Evolutionary conservation across 2,329 filamentous ascomycete species (phyloP).

Genomic region (Eurotiales sp.): DNA sequence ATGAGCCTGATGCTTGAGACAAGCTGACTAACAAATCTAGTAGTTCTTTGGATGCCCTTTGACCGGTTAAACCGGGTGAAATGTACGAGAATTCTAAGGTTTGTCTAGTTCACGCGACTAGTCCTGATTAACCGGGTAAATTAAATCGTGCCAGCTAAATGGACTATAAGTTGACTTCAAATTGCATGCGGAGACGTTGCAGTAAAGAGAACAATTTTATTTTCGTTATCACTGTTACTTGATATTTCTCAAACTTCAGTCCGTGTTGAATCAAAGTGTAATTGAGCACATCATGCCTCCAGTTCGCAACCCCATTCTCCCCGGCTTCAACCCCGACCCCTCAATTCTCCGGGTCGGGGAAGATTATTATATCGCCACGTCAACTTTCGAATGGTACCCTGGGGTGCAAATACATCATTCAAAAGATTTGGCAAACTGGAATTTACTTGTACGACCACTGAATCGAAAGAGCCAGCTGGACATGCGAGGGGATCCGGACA

Average conservation of each 20-base stretch:
- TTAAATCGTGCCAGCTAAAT: too few relatives aligned
- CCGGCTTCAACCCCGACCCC: slow-evolving; percentile 60
- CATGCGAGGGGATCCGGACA: slow-evolving; percentile 22
- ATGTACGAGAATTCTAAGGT: too few relatives aligned
- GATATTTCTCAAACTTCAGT: background rate
- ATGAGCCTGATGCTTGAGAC: too few relatives aligned
- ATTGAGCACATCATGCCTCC: slow-evolving; percentile 5
- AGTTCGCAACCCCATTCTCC: slow-evolving; percentile 53
- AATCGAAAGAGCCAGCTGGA: slow-evolving; percentile 22
- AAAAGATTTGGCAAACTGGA: slow-evolving; percentile 39
- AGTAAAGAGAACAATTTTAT: too few relatives aligned
- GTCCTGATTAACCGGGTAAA: too few relatives aligned
- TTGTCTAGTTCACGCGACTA: too few relatives aligned
- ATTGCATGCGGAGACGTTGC: too few relatives aligned
- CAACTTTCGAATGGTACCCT: slow-evolving; percentile 58
- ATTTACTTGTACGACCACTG: slow-evolving; percentile 24
- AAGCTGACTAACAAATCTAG: too few relatives aligned
- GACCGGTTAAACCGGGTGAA: too few relatives aligned
- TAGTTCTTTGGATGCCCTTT: too few relatives aligned
- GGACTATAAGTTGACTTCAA: too few relatives aligned
- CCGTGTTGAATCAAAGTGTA: background rate
- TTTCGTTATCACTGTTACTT: background rate
- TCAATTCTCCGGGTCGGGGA: slow-evolving; percentile 48
- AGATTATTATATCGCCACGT: slow-evolving; percentile 57
- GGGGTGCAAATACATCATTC: slow-evolving; percentile 58